These are phyloP conservation scores for Marasmius sp. DNA, from an alignment of 1,284 basidiomycete genomes.

Conservation along the genomic window DNA sequence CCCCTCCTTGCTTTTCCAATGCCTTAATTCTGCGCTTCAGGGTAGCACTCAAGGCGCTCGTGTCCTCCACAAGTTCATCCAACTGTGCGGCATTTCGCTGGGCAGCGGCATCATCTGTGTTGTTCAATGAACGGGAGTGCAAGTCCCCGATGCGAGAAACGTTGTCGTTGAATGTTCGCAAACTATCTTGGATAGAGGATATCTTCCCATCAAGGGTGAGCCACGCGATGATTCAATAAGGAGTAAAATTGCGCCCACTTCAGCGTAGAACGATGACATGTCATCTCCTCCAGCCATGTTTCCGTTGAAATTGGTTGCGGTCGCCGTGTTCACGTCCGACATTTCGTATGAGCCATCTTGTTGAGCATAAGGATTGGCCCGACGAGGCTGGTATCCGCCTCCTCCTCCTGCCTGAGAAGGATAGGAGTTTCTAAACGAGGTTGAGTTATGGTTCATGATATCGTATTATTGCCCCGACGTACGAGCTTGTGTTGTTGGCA, in stretches of 20 bases:
- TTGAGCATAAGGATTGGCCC: conserved; percentile 63
- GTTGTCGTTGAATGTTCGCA: conserved; percentile 71
- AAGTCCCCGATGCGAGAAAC: conserved; percentile 67
- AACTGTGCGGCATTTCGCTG: conserved; percentile 65
- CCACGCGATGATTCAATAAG: neutral
- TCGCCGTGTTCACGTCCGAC: conserved; percentile 60
- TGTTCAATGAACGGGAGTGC: conserved; percentile 76
- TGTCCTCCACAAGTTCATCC: conserved; percentile 76
- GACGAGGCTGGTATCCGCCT: conserved; percentile 42
- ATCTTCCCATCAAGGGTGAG: conserved; percentile 42
- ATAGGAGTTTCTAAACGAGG: conserved; percentile 53
- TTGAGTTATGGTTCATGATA: neutral
- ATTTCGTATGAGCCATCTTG: conserved; percentile 73
- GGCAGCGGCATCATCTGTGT: conserved; percentile 69
- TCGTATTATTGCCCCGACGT: conserved; percentile 25
- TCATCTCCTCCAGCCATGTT: conserved; percentile 41
- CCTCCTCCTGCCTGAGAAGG: conserved; percentile 56
- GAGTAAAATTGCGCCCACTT: conserved; percentile 45
- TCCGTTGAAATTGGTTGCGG: conserved; percentile 44
- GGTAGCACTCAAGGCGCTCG: conserved; percentile 70
- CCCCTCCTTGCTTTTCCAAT: conserved; percentile 69
- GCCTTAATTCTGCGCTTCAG: conserved; percentile 81
- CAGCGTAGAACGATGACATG: conserved; percentile 74
- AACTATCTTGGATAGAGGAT: conserved; percentile 70
- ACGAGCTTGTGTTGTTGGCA: conserved; percentile 51